Conservation (phyloP, 2,329 filamentous ascomycete genomes). For the Corniculantispora saksenae region DNA sequence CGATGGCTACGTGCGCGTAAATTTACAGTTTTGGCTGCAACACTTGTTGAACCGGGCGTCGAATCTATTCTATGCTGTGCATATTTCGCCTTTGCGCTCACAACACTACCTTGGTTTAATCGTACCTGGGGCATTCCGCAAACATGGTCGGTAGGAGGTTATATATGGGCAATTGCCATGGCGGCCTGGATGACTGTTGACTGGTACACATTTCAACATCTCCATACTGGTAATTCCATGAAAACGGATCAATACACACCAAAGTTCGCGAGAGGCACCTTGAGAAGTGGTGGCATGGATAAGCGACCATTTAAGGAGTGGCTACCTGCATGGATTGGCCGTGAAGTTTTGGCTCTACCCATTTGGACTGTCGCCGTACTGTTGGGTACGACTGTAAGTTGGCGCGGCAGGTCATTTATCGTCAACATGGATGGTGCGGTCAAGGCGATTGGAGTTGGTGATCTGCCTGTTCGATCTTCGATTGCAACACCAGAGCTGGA, state of each 20-base stretch:
- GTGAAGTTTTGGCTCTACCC: conserved; percentile 80
- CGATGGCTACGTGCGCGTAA: conserved; percentile 93
- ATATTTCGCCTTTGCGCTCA: conserved; percentile 78
- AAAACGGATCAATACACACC: conserved; percentile 74
- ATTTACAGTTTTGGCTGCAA: conserved; percentile 87
- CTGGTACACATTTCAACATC: conserved; percentile 67
- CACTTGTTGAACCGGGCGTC: conserved; percentile 88
- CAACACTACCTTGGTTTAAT: conserved; percentile 67
- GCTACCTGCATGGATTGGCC: conserved; percentile 79
- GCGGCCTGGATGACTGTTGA: conserved; percentile 74
- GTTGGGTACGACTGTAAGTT: conserved; percentile 83
- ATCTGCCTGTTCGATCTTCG: not conserved
- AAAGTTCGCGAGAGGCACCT: conserved; percentile 61
- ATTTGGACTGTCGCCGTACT: conserved; percentile 90
- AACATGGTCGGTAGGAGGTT: conserved; percentile 67
- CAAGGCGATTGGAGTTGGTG: conserved; percentile 38
- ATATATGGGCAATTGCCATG: conserved; percentile 68
- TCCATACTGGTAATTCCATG: conserved; percentile 74
- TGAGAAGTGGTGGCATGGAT: conserved; percentile 39
- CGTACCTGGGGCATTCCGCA: conserved; percentile 53
- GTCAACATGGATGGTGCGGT: conserved; percentile 86
- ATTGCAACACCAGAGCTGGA: conserved; percentile 26
- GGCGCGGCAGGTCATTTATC: conserved; percentile 80
- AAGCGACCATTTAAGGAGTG: conserved; percentile 67
- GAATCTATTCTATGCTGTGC: conserved; percentile 83